Evolutionary conservation across 2,329 filamentous ascomycete species (phyloP), one percentile per base, ranked within the genome.

Genomic region (Diplocarpon rosae): DNA sequence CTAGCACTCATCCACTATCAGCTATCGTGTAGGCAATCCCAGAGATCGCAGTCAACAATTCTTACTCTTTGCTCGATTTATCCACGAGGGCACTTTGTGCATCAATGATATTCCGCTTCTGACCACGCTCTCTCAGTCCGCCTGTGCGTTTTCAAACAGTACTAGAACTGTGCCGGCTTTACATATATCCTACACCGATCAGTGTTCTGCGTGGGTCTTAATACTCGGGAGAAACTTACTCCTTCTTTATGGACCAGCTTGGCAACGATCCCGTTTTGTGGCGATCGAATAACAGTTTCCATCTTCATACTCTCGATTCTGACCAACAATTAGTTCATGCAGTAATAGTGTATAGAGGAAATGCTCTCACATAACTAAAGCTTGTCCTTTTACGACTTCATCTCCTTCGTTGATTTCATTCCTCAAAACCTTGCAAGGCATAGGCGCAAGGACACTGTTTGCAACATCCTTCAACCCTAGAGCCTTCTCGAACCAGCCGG

Each of bases 391-490:
- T 61, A 80, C 79, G 13, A 98, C 92, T 37, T 65, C 66, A 52
- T 94, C 78, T 0, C 92, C 92, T 55, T 87, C 87, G 24, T 73
- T 67, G 0, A 95, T 87, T 63, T 95, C 85, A 38, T 95, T 92
- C 53, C 86, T 79, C 50, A 98, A 67, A 20, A 98, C 83, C 68
- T 96, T 96, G 67, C 92, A 96, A 1, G 92, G 92, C 92, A 98
- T 98, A 0, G 92, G 92, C 16, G 92, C 87, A 17, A 85, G 72
- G 1, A 96, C 87, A 42, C 83, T 92, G 48, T 90, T 89, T 6
- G 80, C 72, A 0, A 75, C 74, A 59, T 94, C 86, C 62, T 86
- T 89, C 50, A 85, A 68, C 0, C 90, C 89, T 7, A 95, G 70
- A 0, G 87, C 88, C 65, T 93, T 90, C 56, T 88, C 85, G 46